Conservation (phyloP, 768 basidiomycete genomes). For the Termitomyces sp. region DNA sequence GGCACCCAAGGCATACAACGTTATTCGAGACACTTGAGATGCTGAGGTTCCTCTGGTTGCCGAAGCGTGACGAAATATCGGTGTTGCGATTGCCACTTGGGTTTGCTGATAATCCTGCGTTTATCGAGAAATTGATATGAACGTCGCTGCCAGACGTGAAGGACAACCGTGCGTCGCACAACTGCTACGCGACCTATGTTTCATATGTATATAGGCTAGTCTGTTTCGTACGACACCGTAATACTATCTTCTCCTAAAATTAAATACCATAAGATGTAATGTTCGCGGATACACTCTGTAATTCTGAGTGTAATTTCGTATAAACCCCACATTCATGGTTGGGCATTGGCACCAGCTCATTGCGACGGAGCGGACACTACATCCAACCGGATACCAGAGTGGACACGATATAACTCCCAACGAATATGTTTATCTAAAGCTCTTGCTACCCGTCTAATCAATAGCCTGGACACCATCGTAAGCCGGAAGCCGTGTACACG, state of each 20-base stretch:
- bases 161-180: no score
- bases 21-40: constrained; percentile 13
- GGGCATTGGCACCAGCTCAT: background rate
- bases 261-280: background rate
- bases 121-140: background rate
- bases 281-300: background rate
- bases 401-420: background rate
- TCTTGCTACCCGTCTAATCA: constrained; percentile 26
- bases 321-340: background rate
- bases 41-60: constrained; percentile 2
- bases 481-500: constrained; percentile 59
- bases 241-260: background rate
- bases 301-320: background rate
- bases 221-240: background rate
- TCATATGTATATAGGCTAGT: background rate
- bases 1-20: constrained; percentile 15
- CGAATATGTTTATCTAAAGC: background rate
- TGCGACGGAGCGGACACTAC: background rate
- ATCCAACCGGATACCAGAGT: background rate
- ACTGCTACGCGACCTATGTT: background rate
- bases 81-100: constrained; percentile 1
- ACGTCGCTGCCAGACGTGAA: background rate
- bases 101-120: constrained; percentile 2
- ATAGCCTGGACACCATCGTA: constrained; percentile 92
- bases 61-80: constrained; percentile 1